Evolutionary conservation across 768 basidiomycete species (phyloP), one percentile per base, ranked within the genome.

Genomic region (Tulasnella sp.): DNA sequence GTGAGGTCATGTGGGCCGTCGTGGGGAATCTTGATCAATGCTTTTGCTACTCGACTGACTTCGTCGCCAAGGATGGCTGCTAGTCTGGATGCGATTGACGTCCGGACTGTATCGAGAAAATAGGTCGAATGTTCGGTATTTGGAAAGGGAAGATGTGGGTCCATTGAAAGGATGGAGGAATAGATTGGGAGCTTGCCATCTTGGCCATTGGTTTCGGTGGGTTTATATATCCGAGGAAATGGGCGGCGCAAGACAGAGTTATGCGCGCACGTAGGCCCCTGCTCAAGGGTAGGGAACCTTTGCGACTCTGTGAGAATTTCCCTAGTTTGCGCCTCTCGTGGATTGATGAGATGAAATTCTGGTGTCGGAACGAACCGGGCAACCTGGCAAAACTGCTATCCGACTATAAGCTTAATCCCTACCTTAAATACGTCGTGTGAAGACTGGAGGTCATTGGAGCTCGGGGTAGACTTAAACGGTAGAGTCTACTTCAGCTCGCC

Each of bases 1-100:
- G 82, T 83, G 46, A 87, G 82, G 62, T 34, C 34, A 14, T 68
- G 10, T 7, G 52, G 52, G n/a, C 52, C 52, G 24, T 52, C 14
- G 24, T 6, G 21, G 8, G 52, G 4, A 12, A 52, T 24, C 10
- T 52, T 24, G 7, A 52, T 52, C 52, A 24, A 21, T 6, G 21
- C 24, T 5, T 52, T 24, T n/a, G n/a, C 52, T 52, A 44, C 44
- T 18, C n/a, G 52, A 52, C n/a, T n/a, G 12, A 21, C 24, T 8
- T 52, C 52, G 52, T n/a, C 42, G 10, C 42, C 42, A 14, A 44
- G 14, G 46, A 14, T 46, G 12, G 46, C 18, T 14, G 14, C 46
- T 46, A 46, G 19, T 2, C 46, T 46, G 46, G 19, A 46, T 46
- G 46, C 46, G 12, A 46, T 46, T 19, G 46, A 46, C 12, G 46